Base-by-base conservation (phyloP, 352 stramenopile genomes). In the Phytophthora pseudosyringae region DNA sequence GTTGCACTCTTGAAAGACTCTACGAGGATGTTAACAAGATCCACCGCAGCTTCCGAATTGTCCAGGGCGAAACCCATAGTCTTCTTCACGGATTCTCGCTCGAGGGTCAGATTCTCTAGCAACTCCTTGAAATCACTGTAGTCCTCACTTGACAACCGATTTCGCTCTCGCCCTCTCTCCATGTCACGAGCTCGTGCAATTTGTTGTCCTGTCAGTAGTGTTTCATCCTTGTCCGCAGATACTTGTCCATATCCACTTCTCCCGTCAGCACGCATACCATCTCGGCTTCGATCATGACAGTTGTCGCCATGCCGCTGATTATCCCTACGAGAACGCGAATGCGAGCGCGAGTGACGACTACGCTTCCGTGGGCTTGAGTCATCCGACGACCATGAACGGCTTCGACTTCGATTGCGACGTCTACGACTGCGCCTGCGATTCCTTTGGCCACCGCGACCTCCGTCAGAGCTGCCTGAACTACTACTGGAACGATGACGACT, bases 11-110 rank as follows among this genome's bases (percentile, higher is more conserved):
- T 73, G 52, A 91, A 91, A 12, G 66, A 69, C 31, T 78, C 61
- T 10, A 73, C 49, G 29, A 94, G 69, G 3, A 78, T 66, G 33
- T 77, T 53, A 15, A 90, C 83, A 49, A 94, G 64, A 50, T 94
- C 86, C 18, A 88, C 73, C 5, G 86, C 83, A 1, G 80, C 83
- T 45, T 94, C 86, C 9, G 86, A 91, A 39, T 94, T 88, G 60
- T 94, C 86, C 60, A 94, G 69, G 9, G 78, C 78, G 58, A 90
- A 94, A 25, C 83, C 86, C 86, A 94, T 94, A 3, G 73, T 71
- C 36, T 75, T 71, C 60, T 91, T 90, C 26, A 94, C 78, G 2
- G 78, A 81, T 55, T 88, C 78, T 32, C 86, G 76, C 45, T 94
- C 86, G 25, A 94, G 52, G 6, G 83, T 90, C 33, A 91, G 31